A percentile compares a stretch with the other conserved stretches of the same genome.
These are phyloP conservation scores for Epichloe hybrida DNA, from an alignment of 2,329 filamentous ascomycete genomes.

Conservation along the genomic window DNA sequence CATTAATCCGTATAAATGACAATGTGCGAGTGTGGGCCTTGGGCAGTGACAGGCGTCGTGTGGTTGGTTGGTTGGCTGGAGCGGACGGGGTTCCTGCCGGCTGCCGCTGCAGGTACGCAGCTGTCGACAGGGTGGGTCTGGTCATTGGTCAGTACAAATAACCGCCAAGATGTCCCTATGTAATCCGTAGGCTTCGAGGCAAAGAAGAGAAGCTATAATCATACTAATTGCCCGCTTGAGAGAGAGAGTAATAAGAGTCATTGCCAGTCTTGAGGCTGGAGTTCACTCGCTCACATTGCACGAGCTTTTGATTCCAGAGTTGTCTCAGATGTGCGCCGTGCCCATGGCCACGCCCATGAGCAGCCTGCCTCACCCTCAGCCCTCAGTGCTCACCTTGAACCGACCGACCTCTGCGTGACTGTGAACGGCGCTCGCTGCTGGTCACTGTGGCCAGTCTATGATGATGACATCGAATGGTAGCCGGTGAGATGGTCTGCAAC, in stretches of 20 bases:
- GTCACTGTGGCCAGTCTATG: too few relatives aligned
- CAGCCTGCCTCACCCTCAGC: too few relatives aligned
- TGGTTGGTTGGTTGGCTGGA: neutral
- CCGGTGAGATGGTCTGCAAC: too few relatives aligned
- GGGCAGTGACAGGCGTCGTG: neutral
- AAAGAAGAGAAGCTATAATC: neutral
- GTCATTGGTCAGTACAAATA: too few relatives aligned
- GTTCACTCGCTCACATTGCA: neutral
- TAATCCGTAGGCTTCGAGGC: neutral
- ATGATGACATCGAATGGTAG: too few relatives aligned
- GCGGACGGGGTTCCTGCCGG: neutral
- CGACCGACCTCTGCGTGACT: too few relatives aligned
- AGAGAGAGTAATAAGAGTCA: neutral
- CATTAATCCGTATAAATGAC: neutral
- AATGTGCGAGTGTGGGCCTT: neutral
- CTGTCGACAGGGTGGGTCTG: neutral
- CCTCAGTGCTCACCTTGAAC: too few relatives aligned
- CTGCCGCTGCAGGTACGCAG: constrained; percentile 1
- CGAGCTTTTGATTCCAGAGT: neutral
- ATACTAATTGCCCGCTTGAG: too few relatives aligned
- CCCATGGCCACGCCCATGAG: too few relatives aligned
- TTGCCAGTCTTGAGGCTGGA: neutral
- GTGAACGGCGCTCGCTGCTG: too few relatives aligned
- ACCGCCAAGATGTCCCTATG: neutral
- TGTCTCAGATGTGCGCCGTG: too few relatives aligned